phyloP scores from a whole-genome alignment of 306 rosid species.

The Bauhinia variegata region DNA sequence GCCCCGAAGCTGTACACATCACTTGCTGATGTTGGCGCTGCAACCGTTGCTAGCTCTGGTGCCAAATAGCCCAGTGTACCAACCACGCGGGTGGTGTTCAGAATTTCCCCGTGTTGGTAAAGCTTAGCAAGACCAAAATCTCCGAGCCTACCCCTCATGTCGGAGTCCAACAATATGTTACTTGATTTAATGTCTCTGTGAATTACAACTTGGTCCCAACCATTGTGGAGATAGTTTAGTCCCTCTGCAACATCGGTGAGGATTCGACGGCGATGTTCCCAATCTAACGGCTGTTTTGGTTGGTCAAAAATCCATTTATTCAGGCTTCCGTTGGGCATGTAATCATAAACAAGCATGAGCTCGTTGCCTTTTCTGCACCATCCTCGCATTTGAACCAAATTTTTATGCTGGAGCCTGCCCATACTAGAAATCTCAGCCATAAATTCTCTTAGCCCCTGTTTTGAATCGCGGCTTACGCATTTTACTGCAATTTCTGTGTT shows the following conservation, averaged over 20 bases:
- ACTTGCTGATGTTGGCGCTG: slow-evolving; percentile 74
- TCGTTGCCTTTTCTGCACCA: slow-evolving; percentile 82
- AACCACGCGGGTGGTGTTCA: slow-evolving; percentile 81
- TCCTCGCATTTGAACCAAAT: slow-evolving; percentile 84
- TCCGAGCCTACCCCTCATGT: slow-evolving; percentile 81
- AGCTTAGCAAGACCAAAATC: slow-evolving; percentile 93
- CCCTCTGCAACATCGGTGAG: slow-evolving; percentile 90
- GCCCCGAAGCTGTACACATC: slow-evolving; percentile 87
- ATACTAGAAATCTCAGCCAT: slow-evolving; percentile 95
- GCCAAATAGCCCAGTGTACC: slow-evolving; percentile 92
- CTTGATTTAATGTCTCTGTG: slow-evolving; percentile 88
- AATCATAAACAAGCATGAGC: slow-evolving; percentile 84
- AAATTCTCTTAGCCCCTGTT: slow-evolving; percentile 85
- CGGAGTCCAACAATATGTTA: slow-evolving; percentile 70
- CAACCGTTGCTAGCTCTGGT: slow-evolving; percentile 69
- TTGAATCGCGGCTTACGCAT: slow-evolving; percentile 87
- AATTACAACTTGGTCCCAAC: slow-evolving; percentile 89
- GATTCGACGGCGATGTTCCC: slow-evolving; percentile 66
- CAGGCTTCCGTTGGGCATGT: slow-evolving; percentile 87
- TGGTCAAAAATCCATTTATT: slow-evolving; percentile 73
- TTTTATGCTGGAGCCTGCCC: slow-evolving; percentile 92
- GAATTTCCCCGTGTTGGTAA: slow-evolving; percentile 82
- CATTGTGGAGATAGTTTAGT: slow-evolving; percentile 77
- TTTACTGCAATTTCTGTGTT: slow-evolving; percentile 74
- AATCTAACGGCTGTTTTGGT: slow-evolving; percentile 49